These are phyloP conservation scores for Melastoma malabathricum DNA, from an alignment of 345 rosid genomes.

Conservation along the genomic window DNA sequence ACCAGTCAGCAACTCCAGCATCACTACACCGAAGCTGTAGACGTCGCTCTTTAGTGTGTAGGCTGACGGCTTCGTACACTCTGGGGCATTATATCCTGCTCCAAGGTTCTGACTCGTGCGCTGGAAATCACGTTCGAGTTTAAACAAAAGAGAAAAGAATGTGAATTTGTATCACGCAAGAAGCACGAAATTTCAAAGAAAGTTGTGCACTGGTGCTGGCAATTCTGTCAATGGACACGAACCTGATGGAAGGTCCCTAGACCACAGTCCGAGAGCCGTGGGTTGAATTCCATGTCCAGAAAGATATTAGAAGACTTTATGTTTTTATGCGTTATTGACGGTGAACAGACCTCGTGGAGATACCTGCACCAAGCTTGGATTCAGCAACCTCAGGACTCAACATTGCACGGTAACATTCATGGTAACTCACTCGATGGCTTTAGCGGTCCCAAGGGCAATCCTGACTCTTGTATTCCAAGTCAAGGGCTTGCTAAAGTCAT, in stretches of 20 bases:
- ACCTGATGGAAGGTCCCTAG: slow-evolving; percentile 67
- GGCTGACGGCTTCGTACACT: slow-evolving; percentile 54
- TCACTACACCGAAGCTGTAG: slow-evolving; percentile 91
- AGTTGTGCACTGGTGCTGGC: too few species aligned
- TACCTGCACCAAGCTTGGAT: slow-evolving; percentile 32
- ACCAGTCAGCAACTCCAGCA: slow-evolving; percentile 83
- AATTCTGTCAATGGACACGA: slow-evolving; percentile 1
- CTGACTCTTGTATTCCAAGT: slow-evolving; percentile 95
- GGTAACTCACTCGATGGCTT: slow-evolving; percentile 66
- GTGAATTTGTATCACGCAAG: too few species aligned
- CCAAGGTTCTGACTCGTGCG: slow-evolving; percentile 84
- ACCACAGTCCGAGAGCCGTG: slow-evolving; percentile 76
- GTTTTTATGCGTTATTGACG: slow-evolving; percentile 79
- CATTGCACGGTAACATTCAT: background rate
- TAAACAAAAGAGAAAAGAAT: too few species aligned
- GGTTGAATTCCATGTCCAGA: slow-evolving; percentile 76
- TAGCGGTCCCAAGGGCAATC: slow-evolving; percentile 75
- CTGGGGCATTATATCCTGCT: slow-evolving; percentile 90
- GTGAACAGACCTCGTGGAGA: slow-evolving; percentile 87
- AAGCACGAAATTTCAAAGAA: too few species aligned
- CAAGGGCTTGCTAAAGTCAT: slow-evolving; percentile 84
- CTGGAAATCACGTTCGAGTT: slow-evolving; percentile 33
- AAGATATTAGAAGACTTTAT: slow-evolving; percentile 87
- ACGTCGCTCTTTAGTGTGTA: slow-evolving; percentile 81
- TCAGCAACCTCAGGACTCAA: background rate